Base-by-base conservation (phyloP, 176 grass and related monocot species). In the Oryza brachyantha region DNA sequence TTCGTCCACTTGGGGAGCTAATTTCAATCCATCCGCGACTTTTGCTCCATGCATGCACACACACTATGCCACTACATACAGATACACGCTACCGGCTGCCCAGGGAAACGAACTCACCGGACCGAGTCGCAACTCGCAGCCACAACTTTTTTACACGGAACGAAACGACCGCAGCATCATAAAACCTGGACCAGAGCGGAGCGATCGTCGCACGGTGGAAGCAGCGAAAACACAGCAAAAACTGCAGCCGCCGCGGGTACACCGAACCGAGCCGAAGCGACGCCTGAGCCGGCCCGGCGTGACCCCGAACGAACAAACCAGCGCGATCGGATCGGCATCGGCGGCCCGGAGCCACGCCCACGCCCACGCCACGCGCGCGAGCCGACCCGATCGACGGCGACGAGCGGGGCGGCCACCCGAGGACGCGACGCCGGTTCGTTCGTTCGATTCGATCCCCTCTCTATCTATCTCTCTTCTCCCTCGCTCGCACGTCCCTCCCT, bases 361-460 rank as follows among this genome's bases (percentile, higher is more conserved):
- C 7, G 4, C 7, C 28, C 21, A 55, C 28, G 81, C 41, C 76
- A 52, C 70, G 69, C 67, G 63, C 62, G 63, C 70, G n/a, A n/a
- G 21, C 39, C 68, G 14, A 76, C 54, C 39, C 70, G 38, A 76
- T 10, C 73, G 35, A 3, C 76, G 86, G 76, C 80, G 86, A 79
- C 68, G 80, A 85, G 76, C 41, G 57, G 57, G 19, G 8, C 41
- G 14, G 19, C 50, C 50, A 71, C 68, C 12, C 14, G 40, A 71
- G 9, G 31, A 2, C 31, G 4, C 31, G 5, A 71, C 13, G 25
- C 67, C 24, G 16, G 13, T 12, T 7, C 38, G 9, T 17, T 22
- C 75, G 19, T n/a, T n/a, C n/a, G n/a, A n/a, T n/a, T n/a, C n/a
- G n/a, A n/a, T n/a, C n/a, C n/a, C n/a, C n/a, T n/a, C n/a, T n/a